Percentiles rank a stretch among this genome's conserved stretches.
Evolutionary conservation across 768 basidiomycete genomes (phyloP).

Genomic region (Collybiopsis luxurians): DNA sequence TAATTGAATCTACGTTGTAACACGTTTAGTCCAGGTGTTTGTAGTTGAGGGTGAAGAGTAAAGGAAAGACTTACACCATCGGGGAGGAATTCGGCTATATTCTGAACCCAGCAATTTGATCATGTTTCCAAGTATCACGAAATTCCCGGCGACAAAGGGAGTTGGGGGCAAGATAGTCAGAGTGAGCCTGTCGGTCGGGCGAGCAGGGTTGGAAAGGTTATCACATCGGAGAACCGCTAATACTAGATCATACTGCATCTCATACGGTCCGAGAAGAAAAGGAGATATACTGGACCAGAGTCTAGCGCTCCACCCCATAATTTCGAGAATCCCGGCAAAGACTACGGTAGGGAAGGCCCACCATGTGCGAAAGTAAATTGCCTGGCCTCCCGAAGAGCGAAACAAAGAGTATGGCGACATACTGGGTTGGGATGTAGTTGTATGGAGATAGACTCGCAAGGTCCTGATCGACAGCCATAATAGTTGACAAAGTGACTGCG

Average conservation of each 20-base stretch:
- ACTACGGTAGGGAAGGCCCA: conserved; percentile 50
- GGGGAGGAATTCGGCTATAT: conserved; percentile 32
- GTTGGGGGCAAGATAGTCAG: conserved; percentile 53
- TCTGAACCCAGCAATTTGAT: conserved; percentile 27
- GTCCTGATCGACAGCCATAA: too few relatives aligned
- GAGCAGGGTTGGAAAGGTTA: background rate
- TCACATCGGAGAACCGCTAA: too few relatives aligned
- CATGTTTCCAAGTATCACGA: conserved; percentile 36
- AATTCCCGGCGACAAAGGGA: conserved; percentile 49
- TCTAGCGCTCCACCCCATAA: conserved; percentile 50
- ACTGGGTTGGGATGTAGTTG: conserved; percentile 34
- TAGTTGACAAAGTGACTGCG: too few relatives aligned
- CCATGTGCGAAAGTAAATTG: conserved; percentile 42
- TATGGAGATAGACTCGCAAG: too few relatives aligned
- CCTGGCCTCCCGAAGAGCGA: conserved; percentile 38
- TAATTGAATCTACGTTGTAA: too few relatives aligned
- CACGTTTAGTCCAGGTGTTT: too few relatives aligned
- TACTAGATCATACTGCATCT: conserved; percentile 35
- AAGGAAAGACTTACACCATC: conserved; percentile 11
- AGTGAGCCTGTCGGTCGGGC: conserved; percentile 27
- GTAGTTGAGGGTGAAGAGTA: too few relatives aligned
- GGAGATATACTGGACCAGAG: conserved; percentile 12
- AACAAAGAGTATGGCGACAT: conserved; percentile 32
- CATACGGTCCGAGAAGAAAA: conserved; percentile 21
- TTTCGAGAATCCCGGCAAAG: conserved; percentile 46